A percentile compares a stretch with the other conserved stretches of the same genome.
These are phyloP conservation scores for Phytophthora pistaciae DNA, from an alignment of 352 stramenopile species.

Conservation along the genomic window DNA sequence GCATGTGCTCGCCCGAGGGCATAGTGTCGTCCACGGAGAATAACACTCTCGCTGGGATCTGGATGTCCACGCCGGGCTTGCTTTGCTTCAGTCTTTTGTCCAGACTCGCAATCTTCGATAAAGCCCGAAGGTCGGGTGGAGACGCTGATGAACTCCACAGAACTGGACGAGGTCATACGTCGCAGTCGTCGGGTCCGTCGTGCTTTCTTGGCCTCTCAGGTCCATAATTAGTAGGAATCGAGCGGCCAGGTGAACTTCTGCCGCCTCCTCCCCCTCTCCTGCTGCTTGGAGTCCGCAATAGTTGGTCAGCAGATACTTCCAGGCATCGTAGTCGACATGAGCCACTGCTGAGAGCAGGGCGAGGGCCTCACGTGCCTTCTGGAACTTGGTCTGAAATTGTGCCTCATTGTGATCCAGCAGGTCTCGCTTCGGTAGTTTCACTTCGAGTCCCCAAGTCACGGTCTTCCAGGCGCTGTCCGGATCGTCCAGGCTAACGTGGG, in stretches of 20 bases:
- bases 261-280: constrained; percentile 7
- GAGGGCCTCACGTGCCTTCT: constrained; percentile 2
- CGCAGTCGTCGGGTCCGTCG: neutral
- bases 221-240: neutral
- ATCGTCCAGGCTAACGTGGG: neutral
- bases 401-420: neutral
- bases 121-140: neutral
- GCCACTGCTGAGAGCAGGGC: constrained; percentile 34
- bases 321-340: constrained; percentile 23
- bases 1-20: no score
- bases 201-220: neutral
- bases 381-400: neutral
- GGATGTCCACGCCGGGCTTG: neutral
- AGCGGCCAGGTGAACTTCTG: neutral
- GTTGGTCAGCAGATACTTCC: constrained; percentile 27
- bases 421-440: neutral
- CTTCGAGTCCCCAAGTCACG: neutral
- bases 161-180: constrained; percentile 1
- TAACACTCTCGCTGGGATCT: neutral
- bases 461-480: neutral
- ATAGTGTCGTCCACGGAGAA: neutral
- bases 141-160: neutral
- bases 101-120: constrained; percentile 1
- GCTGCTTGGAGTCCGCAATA: constrained; percentile 18
- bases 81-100: neutral